Evolutionary conservation across 495 filamentous ascomycete genomes (phyloP).

Genomic region (Hypoxylon lienhwacheense): DNA sequence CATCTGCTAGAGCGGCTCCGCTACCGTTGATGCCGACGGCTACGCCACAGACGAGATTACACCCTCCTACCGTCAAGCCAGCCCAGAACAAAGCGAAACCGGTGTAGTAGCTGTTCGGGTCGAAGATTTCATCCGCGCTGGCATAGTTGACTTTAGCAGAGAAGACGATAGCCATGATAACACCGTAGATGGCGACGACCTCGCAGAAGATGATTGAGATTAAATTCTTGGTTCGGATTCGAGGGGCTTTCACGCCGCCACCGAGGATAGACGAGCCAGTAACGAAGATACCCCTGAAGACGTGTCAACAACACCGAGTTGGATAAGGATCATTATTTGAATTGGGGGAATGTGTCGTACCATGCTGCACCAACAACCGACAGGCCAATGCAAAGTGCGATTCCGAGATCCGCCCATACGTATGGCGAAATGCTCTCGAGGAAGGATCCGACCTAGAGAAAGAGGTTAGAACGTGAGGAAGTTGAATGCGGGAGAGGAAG

Average conservation of each 20-base stretch:
- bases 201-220: constrained; percentile 99
- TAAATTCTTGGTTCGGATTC: constrained; percentile 98
- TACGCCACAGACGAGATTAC: constrained; percentile 94
- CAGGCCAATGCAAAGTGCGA: constrained; percentile 90
- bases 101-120: constrained; percentile 83
- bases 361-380: constrained; percentile 97
- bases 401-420: constrained; percentile 88
- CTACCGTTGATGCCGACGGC: constrained; percentile 98
- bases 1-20: constrained; percentile 94
- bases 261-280: constrained; percentile 98
- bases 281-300: constrained; percentile 91
- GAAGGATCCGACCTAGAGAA: constrained; percentile 80
- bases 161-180: constrained; percentile 99
- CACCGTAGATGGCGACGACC: constrained; percentile 98
- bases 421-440: constrained; percentile 93
- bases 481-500: too few species aligned
- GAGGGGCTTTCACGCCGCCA: constrained; percentile 90
- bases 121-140: constrained; percentile 64
- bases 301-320: constrained; percentile 5
- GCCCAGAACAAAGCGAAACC: constrained; percentile 96
- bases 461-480: constrained; percentile 38
- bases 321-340: constrained; percentile 5
- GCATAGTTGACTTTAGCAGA: constrained; percentile 77
- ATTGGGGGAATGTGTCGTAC: constrained; percentile 54
- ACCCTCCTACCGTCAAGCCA: constrained; percentile 88